phyloP scores from a whole-genome alignment of 1,284 basidiomycete genomes.

The Salmacisia buchloeana region DNA sequence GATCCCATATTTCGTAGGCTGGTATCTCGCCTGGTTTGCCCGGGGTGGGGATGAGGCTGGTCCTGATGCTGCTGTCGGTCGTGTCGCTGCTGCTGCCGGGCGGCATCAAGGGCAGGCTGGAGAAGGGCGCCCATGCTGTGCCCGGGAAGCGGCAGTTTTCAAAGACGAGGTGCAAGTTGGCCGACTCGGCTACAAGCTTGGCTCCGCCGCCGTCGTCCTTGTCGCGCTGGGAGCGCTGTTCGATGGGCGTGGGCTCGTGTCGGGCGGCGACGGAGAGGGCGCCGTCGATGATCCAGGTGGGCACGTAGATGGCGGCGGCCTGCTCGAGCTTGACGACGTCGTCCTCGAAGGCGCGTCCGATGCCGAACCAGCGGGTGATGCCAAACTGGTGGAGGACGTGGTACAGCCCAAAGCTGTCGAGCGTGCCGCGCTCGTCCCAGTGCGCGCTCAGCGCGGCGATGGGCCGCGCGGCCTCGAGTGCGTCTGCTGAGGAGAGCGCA shows the following conservation, averaged over 20 bases:
- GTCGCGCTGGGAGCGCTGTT: too few relatives aligned
- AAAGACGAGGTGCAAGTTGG: background rate
- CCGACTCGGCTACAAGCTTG: too few relatives aligned
- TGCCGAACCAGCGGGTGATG: background rate
- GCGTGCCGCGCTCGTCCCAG: conserved; percentile 5
- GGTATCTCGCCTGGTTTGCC: background rate
- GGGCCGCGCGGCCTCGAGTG: background rate
- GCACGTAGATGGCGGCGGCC: background rate
- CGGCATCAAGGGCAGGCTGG: background rate
- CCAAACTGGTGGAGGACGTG: background rate
- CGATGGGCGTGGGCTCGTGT: too few relatives aligned
- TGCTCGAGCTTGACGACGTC: background rate
- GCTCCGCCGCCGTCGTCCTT: too few relatives aligned
- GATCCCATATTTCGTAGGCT: background rate
- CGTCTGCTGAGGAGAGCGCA: background rate
- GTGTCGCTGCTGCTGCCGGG: background rate
- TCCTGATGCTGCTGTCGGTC: background rate
- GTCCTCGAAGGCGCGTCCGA: background rate
- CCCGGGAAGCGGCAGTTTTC: background rate
- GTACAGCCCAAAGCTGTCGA: background rate
- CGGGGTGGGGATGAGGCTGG: background rate
- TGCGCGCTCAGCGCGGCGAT: background rate
- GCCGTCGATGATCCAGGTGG: conserved; percentile 5
- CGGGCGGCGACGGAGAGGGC: background rate
- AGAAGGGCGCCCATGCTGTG: background rate